These are phyloP conservation scores for Musa balbisiana DNA, from an alignment of 202 grass and related monocot species.

Conservation along the genomic window DNA sequence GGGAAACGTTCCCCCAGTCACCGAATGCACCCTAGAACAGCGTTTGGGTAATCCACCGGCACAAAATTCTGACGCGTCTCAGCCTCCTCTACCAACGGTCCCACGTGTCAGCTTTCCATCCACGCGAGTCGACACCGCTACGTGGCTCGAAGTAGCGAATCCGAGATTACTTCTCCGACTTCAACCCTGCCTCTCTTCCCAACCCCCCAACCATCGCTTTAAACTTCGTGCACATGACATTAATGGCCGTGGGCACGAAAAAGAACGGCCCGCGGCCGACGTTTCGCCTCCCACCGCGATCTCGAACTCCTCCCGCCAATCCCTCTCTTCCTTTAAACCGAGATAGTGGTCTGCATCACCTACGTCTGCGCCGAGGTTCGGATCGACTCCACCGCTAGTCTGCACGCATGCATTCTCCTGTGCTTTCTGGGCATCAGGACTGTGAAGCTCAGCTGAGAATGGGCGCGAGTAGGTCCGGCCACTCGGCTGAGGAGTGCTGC, in stretches of 20 bases:
- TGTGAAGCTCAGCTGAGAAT: neutral
- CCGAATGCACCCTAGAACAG: too few species aligned
- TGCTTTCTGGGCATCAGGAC: too few species aligned
- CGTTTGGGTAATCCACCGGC: too few species aligned
- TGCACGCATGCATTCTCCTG: too few species aligned
- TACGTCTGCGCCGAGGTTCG: neutral
- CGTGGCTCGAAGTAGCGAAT: neutral
- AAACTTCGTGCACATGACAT: neutral
- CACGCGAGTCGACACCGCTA: too few species aligned
- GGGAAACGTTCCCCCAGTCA: too few species aligned
- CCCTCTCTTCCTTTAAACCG: neutral
- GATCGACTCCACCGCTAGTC: neutral
- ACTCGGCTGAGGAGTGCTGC: neutral
- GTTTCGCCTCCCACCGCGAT: conserved; percentile 3
- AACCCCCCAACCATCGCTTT: neutral
- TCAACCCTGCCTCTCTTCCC: neutral
- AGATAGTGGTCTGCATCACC: neutral
- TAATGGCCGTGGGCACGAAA: conserved; percentile 10
- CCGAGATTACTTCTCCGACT: neutral
- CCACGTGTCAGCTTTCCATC: too few species aligned
- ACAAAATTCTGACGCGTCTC: too few species aligned
- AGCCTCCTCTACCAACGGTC: too few species aligned
- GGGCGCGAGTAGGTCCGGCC: neutral
- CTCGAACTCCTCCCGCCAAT: neutral
- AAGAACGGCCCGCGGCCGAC: conserved; percentile 1